A percentile compares a stretch with the other conserved stretches of the same genome.
phyloP scores from a whole-genome alignment of 805 yeast genomes.

The Nadsonia fulvescens region DNA sequence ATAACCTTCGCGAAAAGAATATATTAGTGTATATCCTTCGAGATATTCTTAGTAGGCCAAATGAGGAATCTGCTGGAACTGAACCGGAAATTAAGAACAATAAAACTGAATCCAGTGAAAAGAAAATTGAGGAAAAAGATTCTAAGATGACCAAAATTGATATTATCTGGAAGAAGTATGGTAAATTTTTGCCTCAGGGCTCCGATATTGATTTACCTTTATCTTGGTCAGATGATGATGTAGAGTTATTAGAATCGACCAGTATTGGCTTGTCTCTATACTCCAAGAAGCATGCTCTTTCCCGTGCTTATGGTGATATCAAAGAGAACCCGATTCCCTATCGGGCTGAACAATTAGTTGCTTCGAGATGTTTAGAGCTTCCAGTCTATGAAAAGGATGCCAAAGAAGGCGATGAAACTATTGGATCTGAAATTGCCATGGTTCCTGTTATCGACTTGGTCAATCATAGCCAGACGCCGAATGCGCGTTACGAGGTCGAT shows the following conservation, averaged over 20 bases:
- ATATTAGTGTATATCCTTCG: conserved; percentile 4
- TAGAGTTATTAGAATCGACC: conserved; percentile 10
- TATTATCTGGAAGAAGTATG: conserved; percentile 9
- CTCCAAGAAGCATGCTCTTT: conserved; percentile 10
- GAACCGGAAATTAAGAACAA: conserved; percentile 9
- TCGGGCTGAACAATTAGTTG: conserved; percentile 20
- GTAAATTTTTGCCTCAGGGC: conserved; percentile 14
- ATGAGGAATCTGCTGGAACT: conserved; percentile 8
- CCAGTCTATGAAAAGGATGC: no score
- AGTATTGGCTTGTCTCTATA: conserved; percentile 14
- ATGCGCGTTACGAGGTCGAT: conserved; percentile 21
- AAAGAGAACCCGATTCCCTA: conserved; percentile 5
- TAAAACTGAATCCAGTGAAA: no score
- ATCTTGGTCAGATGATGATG: conserved; percentile 13
- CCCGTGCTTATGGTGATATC: conserved; percentile 10
- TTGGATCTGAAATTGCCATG: conserved; percentile 21
- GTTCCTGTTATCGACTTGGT: conserved; percentile 39
- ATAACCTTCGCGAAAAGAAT: conserved; percentile 6
- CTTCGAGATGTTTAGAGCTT: conserved; percentile 20
- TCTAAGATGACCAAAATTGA: conserved; percentile 7
- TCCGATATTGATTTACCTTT: conserved; percentile 16
- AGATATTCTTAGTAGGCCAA: conserved; percentile 7
- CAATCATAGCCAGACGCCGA: conserved; percentile 23
- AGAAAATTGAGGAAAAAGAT: no score
- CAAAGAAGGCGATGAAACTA: conserved; percentile 6